Evolutionary conservation across 1,139 yeast genomes (phyloP).

Genomic region (Keqinozyma sinolaborantium): DNA sequence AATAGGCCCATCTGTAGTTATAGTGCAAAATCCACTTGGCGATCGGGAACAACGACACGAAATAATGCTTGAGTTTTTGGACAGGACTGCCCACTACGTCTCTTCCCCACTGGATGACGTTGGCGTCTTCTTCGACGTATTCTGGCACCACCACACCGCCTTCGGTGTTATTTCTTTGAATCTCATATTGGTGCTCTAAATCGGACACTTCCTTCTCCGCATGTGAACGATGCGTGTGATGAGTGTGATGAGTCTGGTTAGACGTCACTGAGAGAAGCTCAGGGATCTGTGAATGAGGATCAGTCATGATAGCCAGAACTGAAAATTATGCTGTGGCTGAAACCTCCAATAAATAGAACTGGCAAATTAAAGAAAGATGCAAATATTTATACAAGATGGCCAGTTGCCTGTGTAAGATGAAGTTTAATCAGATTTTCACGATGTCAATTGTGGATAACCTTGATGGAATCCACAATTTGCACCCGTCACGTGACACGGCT

Average conservation of each 20-base stretch:
- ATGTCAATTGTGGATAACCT: background rate
- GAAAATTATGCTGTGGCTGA: too few relatives aligned
- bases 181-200: slow-evolving; percentile 7
- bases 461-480: slow-evolving; percentile 17
- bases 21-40: slow-evolving; percentile 80
- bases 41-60: slow-evolving; percentile 72
- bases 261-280: background rate
- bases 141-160: slow-evolving; percentile 25
- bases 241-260: slow-evolving; percentile 6
- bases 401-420: too few relatives aligned
- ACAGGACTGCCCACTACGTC: slow-evolving; percentile 39
- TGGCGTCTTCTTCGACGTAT: slow-evolving; percentile 39
- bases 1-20: slow-evolving; percentile 72
- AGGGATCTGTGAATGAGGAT: slow-evolving; percentile 1
- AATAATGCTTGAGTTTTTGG: slow-evolving; percentile 37
- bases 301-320: background rate
- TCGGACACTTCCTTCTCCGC: slow-evolving; percentile 1
- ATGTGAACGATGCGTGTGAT: slow-evolving; percentile 3
- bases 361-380: background rate
- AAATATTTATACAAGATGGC: background rate
- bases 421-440: too few relatives aligned
- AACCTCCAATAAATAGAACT: too few relatives aligned
- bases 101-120: slow-evolving; percentile 44
- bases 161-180: slow-evolving; percentile 2
- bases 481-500: slow-evolving; percentile 14